A percentile compares a stretch with the other conserved stretches of the same genome.
These are phyloP conservation scores for Penicillium pancosmium DNA, from an alignment of 495 filamentous ascomycete species.

Conservation along the genomic window DNA sequence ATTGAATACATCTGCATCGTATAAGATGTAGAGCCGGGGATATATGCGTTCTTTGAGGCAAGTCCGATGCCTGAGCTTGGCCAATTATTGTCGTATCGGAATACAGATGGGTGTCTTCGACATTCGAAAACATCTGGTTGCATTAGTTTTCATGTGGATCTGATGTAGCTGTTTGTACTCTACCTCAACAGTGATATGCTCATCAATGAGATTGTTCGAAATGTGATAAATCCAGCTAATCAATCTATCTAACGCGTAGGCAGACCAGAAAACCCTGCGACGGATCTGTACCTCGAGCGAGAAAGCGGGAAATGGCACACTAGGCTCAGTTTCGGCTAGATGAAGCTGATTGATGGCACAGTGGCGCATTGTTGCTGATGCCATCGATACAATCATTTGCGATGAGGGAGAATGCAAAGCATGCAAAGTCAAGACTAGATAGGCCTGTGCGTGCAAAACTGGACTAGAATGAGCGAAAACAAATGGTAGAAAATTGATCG, in stretches of 20 bases:
- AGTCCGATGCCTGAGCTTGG: not conserved
- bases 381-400: conserved; percentile 24
- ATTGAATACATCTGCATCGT: conserved; percentile 26
- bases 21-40: conserved; percentile 26
- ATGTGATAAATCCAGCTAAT: conserved; percentile 28
- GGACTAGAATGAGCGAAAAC: conserved; percentile 21
- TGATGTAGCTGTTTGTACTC: not conserved
- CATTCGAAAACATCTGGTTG: conserved; percentile 24
- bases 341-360: conserved; percentile 25
- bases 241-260: conserved; percentile 28
- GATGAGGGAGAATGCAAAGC: conserved; percentile 30
- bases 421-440: conserved; percentile 28
- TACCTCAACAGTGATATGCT: conserved; percentile 25
- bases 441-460: conserved; percentile 26
- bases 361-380: conserved; percentile 25
- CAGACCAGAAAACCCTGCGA: conserved; percentile 29
- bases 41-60: conserved; percentile 21
- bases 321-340: conserved; percentile 10
- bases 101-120: conserved; percentile 19
- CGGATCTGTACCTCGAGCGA: conserved; percentile 23
- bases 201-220: conserved; percentile 24
- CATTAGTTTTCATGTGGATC: not conserved
- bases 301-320: conserved; percentile 1
- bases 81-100: conserved; percentile 5
- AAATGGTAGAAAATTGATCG: conserved; percentile 15